Evolutionary conservation across 208 protist genomes (phyloP).

Genomic region (Trypanosoma mega): DNA sequence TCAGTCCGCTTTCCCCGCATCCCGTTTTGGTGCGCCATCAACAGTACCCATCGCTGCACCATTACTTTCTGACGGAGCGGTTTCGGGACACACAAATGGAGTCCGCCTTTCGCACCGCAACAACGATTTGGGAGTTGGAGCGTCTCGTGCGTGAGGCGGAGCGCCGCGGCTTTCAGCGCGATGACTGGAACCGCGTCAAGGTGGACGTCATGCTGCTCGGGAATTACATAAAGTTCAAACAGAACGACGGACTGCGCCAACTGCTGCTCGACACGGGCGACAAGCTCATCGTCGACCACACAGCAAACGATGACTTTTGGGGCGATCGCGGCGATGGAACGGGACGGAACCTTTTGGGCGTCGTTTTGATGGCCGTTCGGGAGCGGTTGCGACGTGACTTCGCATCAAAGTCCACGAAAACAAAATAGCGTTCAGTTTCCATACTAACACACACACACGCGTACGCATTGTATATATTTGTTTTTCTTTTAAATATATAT

Average conservation of each 20-base stretch:
- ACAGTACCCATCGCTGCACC: slow-evolving; percentile 78
- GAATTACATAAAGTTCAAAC: slow-evolving; percentile 89
- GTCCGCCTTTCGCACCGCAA: slow-evolving; percentile 45
- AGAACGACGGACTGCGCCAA: slow-evolving; percentile 61
- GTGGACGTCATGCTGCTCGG: slow-evolving; percentile 86
- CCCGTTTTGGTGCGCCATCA: slow-evolving; percentile 76
- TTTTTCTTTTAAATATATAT: not conserved
- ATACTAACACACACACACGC: too few relatives aligned
- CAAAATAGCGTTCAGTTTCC: not conserved
- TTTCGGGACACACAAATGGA: slow-evolving; percentile 63
- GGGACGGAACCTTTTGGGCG: slow-evolving; percentile 81
- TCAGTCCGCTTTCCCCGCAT: slow-evolving; percentile 78
- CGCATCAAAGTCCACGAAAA: slow-evolving; percentile 4
- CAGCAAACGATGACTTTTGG: slow-evolving; percentile 79
- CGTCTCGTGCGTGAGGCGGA: slow-evolving; percentile 70
- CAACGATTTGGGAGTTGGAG: slow-evolving; percentile 79
- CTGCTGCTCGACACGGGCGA: slow-evolving; percentile 65
- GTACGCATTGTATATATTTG: not conserved
- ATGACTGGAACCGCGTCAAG: slow-evolving; percentile 82
- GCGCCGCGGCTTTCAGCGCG: slow-evolving; percentile 51
- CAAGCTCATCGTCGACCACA: slow-evolving; percentile 78
- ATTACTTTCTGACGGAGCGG: slow-evolving; percentile 85
- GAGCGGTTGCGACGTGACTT: slow-evolving; percentile 42
- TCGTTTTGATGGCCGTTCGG: slow-evolving; percentile 76
- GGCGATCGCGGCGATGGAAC: slow-evolving; percentile 79